Evolutionary conservation across 2,329 filamentous ascomycete genomes (phyloP).

Genomic region (Aspergillus fumigatiaffinis): DNA sequence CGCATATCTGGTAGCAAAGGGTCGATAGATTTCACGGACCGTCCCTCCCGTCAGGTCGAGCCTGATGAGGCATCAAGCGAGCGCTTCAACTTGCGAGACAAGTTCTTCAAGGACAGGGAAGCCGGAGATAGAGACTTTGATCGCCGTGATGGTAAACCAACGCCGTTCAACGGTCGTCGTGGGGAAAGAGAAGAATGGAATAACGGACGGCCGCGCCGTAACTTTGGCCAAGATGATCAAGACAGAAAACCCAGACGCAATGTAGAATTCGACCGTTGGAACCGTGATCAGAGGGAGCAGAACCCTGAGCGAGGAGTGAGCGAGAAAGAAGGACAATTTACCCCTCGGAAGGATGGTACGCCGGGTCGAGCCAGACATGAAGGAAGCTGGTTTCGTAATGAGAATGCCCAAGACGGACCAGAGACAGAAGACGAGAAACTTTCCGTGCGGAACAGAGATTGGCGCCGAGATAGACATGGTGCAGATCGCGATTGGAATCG

Average conservation of each 20-base stretch:
- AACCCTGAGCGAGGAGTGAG: constrained; percentile 48
- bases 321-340: constrained; percentile 52
- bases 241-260: constrained; percentile 40
- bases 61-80: constrained; percentile 57
- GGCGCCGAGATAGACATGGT: constrained; percentile 48
- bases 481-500: constrained; percentile 53
- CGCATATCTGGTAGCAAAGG: constrained; percentile 45
- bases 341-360: constrained; percentile 59
- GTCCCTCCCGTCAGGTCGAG: constrained; percentile 46
- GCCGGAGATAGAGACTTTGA: constrained; percentile 34
- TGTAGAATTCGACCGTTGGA: constrained; percentile 46
- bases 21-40: constrained; percentile 43
- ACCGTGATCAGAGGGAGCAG: constrained; percentile 56
- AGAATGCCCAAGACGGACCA: constrained; percentile 34
- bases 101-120: constrained; percentile 38
- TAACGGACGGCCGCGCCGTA: constrained; percentile 35
- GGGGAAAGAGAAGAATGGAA: constrained; percentile 43
- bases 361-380: constrained; percentile 61
- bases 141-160: constrained; percentile 34
- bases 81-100: constrained; percentile 58
- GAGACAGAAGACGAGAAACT: constrained; percentile 42
- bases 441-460: constrained; percentile 61
- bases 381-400: constrained; percentile 70
- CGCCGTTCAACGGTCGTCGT: constrained; percentile 31
- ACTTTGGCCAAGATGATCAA: constrained; percentile 39